Conservation (phyloP, 2,329 filamentous ascomycete genomes). For the Penicillium italicum region DNA sequence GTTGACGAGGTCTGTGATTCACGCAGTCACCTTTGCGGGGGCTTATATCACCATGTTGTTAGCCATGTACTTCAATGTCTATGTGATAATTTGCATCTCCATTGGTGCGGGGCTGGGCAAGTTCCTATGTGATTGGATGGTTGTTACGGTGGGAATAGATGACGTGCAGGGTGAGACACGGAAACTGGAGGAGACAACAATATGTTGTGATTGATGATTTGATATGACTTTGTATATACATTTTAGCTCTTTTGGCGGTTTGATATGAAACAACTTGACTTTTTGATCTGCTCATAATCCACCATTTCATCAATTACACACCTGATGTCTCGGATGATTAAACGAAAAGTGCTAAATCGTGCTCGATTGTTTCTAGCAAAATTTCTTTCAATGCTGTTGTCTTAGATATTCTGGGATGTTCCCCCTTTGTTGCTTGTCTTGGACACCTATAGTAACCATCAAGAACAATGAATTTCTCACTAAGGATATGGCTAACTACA, state of each 20-base stretch:
- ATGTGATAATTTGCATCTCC: slow-evolving; percentile 22
- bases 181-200: slow-evolving; percentile 18
- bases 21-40: slow-evolving; percentile 18
- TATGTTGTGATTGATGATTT: slow-evolving; percentile 16
- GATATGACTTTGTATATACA: neutral
- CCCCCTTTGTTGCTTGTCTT: neutral
- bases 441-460: neutral
- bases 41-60: slow-evolving; percentile 20
- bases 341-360: neutral
- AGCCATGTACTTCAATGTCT: slow-evolving; percentile 21
- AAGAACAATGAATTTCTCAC: neutral
- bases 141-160: slow-evolving; percentile 15
- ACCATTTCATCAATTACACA: neutral
- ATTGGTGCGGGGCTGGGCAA: slow-evolving; percentile 19
- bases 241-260: neutral
- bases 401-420: neutral
- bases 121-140: slow-evolving; percentile 24
- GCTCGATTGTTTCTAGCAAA: neutral
- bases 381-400: neutral
- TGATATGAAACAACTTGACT: neutral
- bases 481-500: neutral
- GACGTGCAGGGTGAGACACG: slow-evolving; percentile 6
- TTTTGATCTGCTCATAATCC: neutral
- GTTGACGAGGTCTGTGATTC: slow-evolving; percentile 14
- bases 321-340: neutral